Evolutionary conservation across 495 filamentous ascomycete genomes (phyloP).

Genomic region (Penicillium chermesinum): DNA sequence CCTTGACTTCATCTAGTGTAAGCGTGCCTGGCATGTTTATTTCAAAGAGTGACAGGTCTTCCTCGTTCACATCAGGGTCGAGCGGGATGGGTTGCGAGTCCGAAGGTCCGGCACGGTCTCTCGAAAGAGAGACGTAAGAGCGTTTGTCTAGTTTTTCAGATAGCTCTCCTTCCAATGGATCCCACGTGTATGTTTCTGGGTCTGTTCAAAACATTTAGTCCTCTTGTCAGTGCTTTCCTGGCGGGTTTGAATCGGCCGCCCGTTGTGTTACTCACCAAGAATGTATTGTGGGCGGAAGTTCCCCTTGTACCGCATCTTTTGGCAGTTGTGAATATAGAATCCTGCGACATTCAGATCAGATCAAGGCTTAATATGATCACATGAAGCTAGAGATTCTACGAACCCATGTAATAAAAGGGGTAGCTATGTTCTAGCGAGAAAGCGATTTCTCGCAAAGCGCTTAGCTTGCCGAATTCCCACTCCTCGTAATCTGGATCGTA

Average conservation of each 20-base stretch:
- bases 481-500: constrained; percentile 77
- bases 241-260: background rate
- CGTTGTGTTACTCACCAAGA: constrained; percentile 49
- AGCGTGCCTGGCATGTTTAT: constrained; percentile 75
- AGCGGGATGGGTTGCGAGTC: constrained; percentile 15
- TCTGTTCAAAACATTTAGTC: constrained; percentile 36
- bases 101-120: constrained; percentile 30
- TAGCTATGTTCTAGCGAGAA: constrained; percentile 72
- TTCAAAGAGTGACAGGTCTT: constrained; percentile 55
- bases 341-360: constrained; percentile 29
- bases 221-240: background rate
- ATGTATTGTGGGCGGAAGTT: constrained; percentile 79
- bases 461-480: constrained; percentile 82
- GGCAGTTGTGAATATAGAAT: constrained; percentile 67
- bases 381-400: constrained; percentile 2
- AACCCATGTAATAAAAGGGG: constrained; percentile 71
- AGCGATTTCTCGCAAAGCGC: constrained; percentile 78
- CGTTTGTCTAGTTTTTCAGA: constrained; percentile 56
- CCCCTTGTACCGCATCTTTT: constrained; percentile 88
- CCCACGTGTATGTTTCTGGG: constrained; percentile 70
- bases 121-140: constrained; percentile 64
- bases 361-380: background rate
- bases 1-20: constrained; percentile 55
- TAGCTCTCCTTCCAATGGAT: constrained; percentile 63
- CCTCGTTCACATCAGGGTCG: constrained; percentile 35